Evolutionary conservation across 495 filamentous ascomycete genomes (phyloP), one percentile per base, ranked within the genome.

Genomic region (Aspergillus wentii): DNA sequence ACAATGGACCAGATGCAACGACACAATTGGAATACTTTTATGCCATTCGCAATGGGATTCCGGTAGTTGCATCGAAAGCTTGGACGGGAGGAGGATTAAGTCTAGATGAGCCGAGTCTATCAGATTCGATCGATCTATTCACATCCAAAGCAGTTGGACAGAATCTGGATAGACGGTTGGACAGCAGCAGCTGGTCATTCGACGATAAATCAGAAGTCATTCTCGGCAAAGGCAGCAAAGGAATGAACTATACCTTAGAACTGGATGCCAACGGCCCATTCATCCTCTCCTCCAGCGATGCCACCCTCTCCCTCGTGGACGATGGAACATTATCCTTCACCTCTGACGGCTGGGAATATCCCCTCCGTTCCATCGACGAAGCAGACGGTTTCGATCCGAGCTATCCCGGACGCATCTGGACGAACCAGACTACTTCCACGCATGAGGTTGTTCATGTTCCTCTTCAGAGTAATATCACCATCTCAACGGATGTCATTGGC

Each of bases 11-110:
- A 0, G 72, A 76, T 43, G 70, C 74, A 1, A 73, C 69, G 3
- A 78, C 74, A 1, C 73, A 78, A 34, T 47, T 77, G 0, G 74
- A 78, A 26, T 56, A 65, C 1, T 78, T 67, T 44, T 78, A 78
- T 42, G 64, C 71, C 2, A 64, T 76, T 37, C 63, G 72, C 4
- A 56, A 68, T 17, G 74, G 74, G 0, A 68, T 78, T 18, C 72
- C 74, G 0, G 58, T 66, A 0, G 69, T 71, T 19, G 70, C 51
- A 1, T 60, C 70, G 16, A 50, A 68, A n/a, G 48, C 62, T 3
- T 69, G 73, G 73, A 49, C 59, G 14, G 72, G 71, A 2, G 36
- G 63, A 1, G 71, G 74, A 0, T 53, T 54, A 1, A 39, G 28
- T 4, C 32, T 78, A 0, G 36, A 56, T 2, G 29, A 46, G 9